phyloP scores from a whole-genome alignment of 495 filamentous ascomycete genomes.

The Massariosphaeria phaeospora region DNA sequence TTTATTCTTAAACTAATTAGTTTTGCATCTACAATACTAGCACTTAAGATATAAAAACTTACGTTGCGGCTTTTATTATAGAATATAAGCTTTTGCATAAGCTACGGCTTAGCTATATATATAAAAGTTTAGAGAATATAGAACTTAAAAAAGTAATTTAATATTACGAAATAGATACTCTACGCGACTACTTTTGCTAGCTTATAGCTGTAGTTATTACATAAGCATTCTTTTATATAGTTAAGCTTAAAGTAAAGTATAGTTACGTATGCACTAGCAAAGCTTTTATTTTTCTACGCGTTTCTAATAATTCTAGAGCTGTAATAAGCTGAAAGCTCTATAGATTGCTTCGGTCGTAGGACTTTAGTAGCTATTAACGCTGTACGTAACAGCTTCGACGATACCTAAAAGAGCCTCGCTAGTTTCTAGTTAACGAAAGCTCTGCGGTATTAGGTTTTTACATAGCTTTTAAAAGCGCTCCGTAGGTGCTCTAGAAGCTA shows the following conservation, averaged over 20 bases:
- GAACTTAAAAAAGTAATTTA: slow-evolving; percentile 32
- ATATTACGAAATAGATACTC: slow-evolving; percentile 17
- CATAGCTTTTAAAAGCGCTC: no score
- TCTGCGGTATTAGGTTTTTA: no score
- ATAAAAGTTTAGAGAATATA: slow-evolving; percentile 32
- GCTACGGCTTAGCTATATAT: slow-evolving; percentile 35
- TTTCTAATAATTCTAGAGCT: slow-evolving; percentile 30
- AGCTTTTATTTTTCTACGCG: slow-evolving; percentile 30
- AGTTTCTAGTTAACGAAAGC: no score
- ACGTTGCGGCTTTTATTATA: slow-evolving; percentile 31
- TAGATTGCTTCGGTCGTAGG: no score
- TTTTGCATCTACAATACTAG: slow-evolving; percentile 38
- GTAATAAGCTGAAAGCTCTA: no score
- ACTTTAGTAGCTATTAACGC: no score
- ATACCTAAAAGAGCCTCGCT: no score
- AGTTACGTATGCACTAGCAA: slow-evolving; percentile 32
- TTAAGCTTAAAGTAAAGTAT: slow-evolving; percentile 26
- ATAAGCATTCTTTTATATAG: slow-evolving; percentile 34
- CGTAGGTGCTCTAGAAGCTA: no score
- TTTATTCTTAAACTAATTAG: slow-evolving; percentile 32
- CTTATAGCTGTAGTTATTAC: slow-evolving; percentile 32
- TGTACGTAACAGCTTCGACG: no score
- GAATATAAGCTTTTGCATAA: slow-evolving; percentile 42
- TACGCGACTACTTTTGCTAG: slow-evolving; percentile 11
- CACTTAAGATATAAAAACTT: slow-evolving; percentile 17